Evolutionary conservation across 768 basidiomycete species (phyloP).

Genomic region (Naganishia friedmannii): DNA sequence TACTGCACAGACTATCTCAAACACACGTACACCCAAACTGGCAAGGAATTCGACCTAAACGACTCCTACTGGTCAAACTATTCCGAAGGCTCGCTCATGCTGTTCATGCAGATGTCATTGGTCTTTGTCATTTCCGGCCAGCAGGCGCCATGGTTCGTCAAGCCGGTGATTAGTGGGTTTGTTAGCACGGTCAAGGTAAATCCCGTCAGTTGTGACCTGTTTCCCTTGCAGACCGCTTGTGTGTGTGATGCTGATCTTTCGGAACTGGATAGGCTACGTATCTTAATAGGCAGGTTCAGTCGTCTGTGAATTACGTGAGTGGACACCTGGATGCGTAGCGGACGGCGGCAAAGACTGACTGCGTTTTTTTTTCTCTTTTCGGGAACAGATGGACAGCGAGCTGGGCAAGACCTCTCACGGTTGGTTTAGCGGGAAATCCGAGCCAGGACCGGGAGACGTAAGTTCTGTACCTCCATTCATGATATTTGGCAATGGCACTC

Average conservation of each 20-base stretch:
- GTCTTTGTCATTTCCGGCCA: constrained; percentile 27
- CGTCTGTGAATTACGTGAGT: constrained; percentile 19
- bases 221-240: neutral
- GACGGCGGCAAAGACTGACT: too few species aligned
- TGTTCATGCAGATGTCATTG: constrained; percentile 39
- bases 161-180: constrained; percentile 26
- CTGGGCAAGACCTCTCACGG: constrained; percentile 34
- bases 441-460: constrained; percentile 47
- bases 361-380: too few species aligned
- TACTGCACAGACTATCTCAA: constrained; percentile 24
- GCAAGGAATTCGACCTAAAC: constrained; percentile 10
- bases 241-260: neutral
- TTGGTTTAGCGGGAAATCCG: constrained; percentile 42
- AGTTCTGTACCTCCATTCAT: neutral
- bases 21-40: constrained; percentile 24
- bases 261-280: neutral
- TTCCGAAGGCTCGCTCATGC: constrained; percentile 45
- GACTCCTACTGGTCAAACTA: constrained; percentile 43
- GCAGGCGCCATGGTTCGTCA: constrained; percentile 31
- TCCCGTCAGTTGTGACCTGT: neutral
- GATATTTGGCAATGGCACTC: neutral
- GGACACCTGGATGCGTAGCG: too few species aligned
- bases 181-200: constrained; percentile 30
- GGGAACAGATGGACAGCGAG: constrained; percentile 41
- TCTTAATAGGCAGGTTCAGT: constrained; percentile 19